Percentiles rank a stretch among this genome's conserved stretches.
phyloP scores from a whole-genome alignment of 306 rosid species.

The Inga leiocalycina region DNA sequence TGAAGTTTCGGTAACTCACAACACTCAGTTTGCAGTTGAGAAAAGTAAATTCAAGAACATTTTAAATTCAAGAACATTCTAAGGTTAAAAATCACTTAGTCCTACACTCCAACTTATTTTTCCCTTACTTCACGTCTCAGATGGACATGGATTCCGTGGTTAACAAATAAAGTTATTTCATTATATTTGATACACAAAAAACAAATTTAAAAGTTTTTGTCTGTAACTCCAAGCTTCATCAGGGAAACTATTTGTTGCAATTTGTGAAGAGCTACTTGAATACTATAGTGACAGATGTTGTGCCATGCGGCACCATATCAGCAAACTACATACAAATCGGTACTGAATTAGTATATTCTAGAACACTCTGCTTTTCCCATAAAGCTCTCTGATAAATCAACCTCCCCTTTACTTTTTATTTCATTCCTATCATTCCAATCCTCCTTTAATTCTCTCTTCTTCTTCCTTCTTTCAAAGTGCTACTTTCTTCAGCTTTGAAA shows the following conservation, averaged over 20 bases:
- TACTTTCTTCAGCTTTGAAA: not conserved
- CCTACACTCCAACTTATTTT: not conserved
- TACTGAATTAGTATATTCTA: not conserved
- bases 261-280: constrained; percentile 22
- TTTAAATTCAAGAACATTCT: not conserved
- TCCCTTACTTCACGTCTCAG: not conserved
- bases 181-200: not conserved
- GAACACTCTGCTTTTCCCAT: constrained; percentile 21
- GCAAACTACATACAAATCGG: not conserved
- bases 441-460: not conserved
- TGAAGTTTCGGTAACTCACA: not conserved
- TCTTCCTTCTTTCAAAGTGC: not conserved
- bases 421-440: constrained; percentile 7
- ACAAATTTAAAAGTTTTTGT: not conserved
- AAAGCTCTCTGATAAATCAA: not conserved
- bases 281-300: constrained; percentile 41
- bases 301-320: constrained; percentile 43
- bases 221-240: not conserved
- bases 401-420: not conserved
- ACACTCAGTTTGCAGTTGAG: not conserved
- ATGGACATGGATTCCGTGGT: not conserved
- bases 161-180: not conserved
- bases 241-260: not conserved
- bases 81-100: not conserved
- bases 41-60: not conserved